Base-by-base conservation (phyloP, 345 rosid genomes). In the Geranium brycei region DNA sequence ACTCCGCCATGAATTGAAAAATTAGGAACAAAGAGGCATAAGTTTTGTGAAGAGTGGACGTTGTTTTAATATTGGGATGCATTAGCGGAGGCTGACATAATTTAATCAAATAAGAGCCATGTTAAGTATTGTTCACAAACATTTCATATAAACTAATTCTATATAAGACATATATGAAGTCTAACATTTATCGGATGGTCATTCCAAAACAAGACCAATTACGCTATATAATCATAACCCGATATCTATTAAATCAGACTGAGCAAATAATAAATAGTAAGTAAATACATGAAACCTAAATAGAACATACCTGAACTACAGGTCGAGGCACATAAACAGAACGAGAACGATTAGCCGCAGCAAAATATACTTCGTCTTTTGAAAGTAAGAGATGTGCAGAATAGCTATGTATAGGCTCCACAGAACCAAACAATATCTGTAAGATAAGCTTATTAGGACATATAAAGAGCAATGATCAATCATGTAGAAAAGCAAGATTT, bases 301-400 rank as follows among this genome's bases (percentile, higher is more conserved):
- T 53, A 64, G 66, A 3, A 64, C 28, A 17, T 69, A 92, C 98
- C 89, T 87, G 95, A 30, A 66, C 78, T 47, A 86, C 71, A 55
- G 91, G 68, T 58, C 98, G 85, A 71, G 98, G 98, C 41, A 77
- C 77, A 74, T 89, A 92, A 68, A 83, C 73, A 38, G 86, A 73
- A 47, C 77, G 76, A 58, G 81, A 81, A 68, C 97, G 97, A 82
- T 83, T 92, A 19, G 79, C 69, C 18, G 87, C 80, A 51, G 82
- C 73, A 70, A 92, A 92, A 79, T 87, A 92, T 31, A 85, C 64
- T 63, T 87, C 96, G 76, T 92, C 98, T 66, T 80, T 82, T 62
- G 97, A 87, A 56, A 92, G 77, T 83, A 92, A 77, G 69, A 83
- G 87, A 81, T 92, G 98, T 59, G 97, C 87, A 74, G 96, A 89